phyloP scores from a whole-genome alignment of 139 green algal genomes.

The Dunaliella sp. region DNA sequence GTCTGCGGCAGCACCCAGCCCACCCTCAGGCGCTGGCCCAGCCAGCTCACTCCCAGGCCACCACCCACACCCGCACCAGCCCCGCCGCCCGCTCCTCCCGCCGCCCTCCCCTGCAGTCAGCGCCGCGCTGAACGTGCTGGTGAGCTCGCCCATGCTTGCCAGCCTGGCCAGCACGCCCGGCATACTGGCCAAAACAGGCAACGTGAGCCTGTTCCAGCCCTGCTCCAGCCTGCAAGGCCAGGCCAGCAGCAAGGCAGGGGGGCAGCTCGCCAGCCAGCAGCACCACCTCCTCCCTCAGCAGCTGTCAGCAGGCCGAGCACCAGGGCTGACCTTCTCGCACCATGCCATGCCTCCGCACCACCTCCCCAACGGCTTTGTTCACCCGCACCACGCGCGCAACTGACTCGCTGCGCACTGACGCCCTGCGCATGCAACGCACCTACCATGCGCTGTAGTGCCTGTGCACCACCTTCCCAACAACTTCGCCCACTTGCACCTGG shows the following conservation, averaged over 20 bases:
- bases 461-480: no score
- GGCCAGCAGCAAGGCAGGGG: not conserved
- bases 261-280: not conserved
- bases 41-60: not conserved
- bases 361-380: not conserved
- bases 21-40: not conserved
- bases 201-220: slow-evolving; percentile 9
- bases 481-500: no score
- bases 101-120: not conserved
- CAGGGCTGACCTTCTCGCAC: not conserved
- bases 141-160: slow-evolving; percentile 10
- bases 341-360: not conserved
- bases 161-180: not conserved
- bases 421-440: no score
- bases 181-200: not conserved
- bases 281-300: not conserved
- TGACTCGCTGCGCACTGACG: no score
- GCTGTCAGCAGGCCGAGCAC: not conserved
- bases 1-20: not conserved
- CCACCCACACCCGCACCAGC: not conserved
- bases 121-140: not conserved
- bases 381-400: no score
- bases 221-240: not conserved
- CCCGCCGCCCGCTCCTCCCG: no score
- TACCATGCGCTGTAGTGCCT: no score